Percentiles rank a stretch among this genome's conserved stretches.
Evolutionary conservation across 2,329 filamentous ascomycete species (phyloP).

Genomic region (Pyrenophora teres): DNA sequence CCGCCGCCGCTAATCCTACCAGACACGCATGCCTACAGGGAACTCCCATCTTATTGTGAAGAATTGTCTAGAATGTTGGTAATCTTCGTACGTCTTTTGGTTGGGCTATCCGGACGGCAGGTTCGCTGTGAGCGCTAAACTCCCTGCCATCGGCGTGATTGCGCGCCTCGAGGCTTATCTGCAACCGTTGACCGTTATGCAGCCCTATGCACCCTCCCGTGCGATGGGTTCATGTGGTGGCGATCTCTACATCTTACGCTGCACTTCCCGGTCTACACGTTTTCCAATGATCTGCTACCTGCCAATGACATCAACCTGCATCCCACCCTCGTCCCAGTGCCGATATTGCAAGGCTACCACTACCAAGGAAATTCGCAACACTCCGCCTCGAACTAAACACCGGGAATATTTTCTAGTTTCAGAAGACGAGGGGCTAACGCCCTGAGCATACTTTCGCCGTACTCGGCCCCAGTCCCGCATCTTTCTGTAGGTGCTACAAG

Average conservation of each 20-base stretch:
- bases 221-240: constrained; percentile 34
- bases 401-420: constrained; percentile 23
- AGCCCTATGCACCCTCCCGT: constrained; percentile 43
- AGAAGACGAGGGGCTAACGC: constrained; percentile 25
- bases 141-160: constrained; percentile 13
- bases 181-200: constrained; percentile 31
- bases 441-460: constrained; percentile 17
- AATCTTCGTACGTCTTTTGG: background rate
- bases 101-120: background rate
- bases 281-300: constrained; percentile 2
- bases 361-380: background rate
- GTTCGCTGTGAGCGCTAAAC: constrained; percentile 15
- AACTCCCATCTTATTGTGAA: background rate
- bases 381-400: background rate
- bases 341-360: too few relatives aligned
- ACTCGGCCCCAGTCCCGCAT: constrained; percentile 18
- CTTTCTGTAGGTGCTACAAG: constrained; percentile 12
- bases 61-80: background rate
- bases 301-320: constrained; percentile 9
- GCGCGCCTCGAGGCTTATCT: constrained; percentile 31
- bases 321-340: background rate
- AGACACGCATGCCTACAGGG: background rate
- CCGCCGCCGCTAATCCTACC: constrained; percentile 14
- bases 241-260: constrained; percentile 35
- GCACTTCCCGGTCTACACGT: constrained; percentile 5